Evolutionary conservation across 2,329 filamentous ascomycete genomes (phyloP).

Genomic region (Aspergillus luchuensis): DNA sequence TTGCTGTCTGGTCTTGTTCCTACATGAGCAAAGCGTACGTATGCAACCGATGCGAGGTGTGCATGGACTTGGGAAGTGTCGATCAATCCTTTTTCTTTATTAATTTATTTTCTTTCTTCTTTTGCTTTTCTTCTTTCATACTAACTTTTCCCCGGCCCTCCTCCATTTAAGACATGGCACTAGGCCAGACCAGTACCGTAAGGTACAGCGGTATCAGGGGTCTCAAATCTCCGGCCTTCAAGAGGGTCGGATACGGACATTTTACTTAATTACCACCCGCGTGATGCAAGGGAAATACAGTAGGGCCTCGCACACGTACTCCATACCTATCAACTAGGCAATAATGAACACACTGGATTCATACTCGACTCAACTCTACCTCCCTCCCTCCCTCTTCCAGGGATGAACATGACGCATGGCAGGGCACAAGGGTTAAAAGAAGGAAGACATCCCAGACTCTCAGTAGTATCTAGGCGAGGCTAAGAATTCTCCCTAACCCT

Average conservation of each 20-base stretch:
- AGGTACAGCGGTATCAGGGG: conserved; percentile 19
- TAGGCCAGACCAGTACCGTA: conserved; percentile 16
- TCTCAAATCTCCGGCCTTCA: conserved; percentile 1
- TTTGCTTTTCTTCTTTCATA: too few relatives aligned
- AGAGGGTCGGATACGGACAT: background rate
- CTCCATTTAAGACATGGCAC: conserved; percentile 15
- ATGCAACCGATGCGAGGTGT: conserved; percentile 1
- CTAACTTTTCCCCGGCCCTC: background rate
- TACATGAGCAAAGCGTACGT: background rate
- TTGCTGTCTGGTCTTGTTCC: background rate
- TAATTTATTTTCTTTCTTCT: too few relatives aligned
- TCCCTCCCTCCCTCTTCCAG: background rate
- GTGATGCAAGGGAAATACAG: background rate
- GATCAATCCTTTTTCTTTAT: background rate
- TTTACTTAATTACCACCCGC: background rate
- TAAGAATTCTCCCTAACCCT: background rate
- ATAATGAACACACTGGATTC: background rate
- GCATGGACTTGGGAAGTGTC: background rate
- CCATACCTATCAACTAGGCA: background rate
- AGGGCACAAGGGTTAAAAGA: background rate
- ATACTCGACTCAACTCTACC: background rate
- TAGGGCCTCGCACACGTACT: background rate
- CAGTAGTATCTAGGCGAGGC: too few relatives aligned
- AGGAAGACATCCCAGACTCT: background rate
- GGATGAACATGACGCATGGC: background rate